A percentile compares a stretch with the other conserved stretches of the same genome.
Evolutionary conservation across 108 stramenopile genomes (phyloP).

Genomic region (Cyclotella kingstonii): DNA sequence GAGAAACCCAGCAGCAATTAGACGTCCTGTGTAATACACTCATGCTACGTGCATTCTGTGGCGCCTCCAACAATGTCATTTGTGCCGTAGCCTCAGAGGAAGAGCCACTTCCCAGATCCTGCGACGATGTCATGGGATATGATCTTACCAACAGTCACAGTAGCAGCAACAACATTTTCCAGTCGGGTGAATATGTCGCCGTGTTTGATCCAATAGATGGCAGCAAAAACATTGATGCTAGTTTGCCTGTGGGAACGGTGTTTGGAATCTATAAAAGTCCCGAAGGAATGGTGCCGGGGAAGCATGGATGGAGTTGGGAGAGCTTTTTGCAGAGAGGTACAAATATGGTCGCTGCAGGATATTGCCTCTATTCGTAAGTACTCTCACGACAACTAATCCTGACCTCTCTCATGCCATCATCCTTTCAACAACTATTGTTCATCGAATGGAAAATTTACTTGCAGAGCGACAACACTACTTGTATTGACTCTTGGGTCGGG

Average conservation of each 20-base stretch:
- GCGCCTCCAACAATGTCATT: conserved; percentile 53
- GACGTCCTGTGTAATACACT: conserved; percentile 88
- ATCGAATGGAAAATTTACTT: neutral
- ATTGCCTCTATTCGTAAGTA: conserved; percentile 92
- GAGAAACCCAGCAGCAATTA: conserved; percentile 87
- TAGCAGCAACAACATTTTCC: neutral
- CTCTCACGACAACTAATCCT: neutral
- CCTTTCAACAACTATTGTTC: neutral
- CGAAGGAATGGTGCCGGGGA: conserved; percentile 43
- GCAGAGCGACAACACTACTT: conserved; percentile 90
- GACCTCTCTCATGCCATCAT: neutral
- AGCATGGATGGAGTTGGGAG: conserved; percentile 35
- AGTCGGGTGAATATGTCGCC: conserved; percentile 88
- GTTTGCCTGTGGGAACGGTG: conserved; percentile 96
- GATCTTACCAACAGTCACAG: too few species aligned
- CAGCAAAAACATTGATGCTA: conserved; percentile 95
- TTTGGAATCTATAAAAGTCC: conserved; percentile 90
- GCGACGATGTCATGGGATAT: conserved; percentile 81
- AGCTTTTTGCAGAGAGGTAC: conserved; percentile 90
- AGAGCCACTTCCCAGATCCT: conserved; percentile 70
- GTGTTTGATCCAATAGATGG: conserved; percentile 98
- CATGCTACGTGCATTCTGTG: conserved; percentile 84
- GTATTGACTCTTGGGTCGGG: conserved; percentile 91
- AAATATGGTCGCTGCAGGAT: conserved; percentile 90
- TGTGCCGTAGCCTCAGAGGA: conserved; percentile 83